Conservation (phyloP, 768 basidiomycete genomes). For the Amanita thiersii region DNA sequence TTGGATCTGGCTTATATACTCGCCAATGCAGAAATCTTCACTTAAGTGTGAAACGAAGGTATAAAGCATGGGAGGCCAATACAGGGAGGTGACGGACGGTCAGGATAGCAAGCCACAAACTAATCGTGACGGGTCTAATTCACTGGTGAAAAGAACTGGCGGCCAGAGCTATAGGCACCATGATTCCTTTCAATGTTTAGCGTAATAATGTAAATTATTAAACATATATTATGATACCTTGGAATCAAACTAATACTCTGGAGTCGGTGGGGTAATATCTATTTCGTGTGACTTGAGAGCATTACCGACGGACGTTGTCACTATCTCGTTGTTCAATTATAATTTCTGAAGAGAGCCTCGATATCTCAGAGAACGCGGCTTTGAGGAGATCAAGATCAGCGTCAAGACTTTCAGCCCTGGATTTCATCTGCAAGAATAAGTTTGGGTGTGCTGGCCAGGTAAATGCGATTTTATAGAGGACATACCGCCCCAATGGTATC, state of each 20-base stretch:
- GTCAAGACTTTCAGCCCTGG: conserved; percentile 79
- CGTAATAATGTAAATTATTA: not conserved
- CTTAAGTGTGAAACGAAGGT: conserved; percentile 24
- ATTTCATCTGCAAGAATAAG: conserved; percentile 74
- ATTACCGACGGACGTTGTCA: not conserved
- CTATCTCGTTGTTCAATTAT: conserved; percentile 32
- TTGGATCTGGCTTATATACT: not conserved
- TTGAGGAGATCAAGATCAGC: conserved; percentile 74
- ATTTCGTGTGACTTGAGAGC: not conserved
- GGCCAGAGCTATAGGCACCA: conserved; percentile 32
- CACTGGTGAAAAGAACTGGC: conserved; percentile 36
- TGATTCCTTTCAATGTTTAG: conserved; percentile 2
- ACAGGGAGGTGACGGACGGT: conserved; percentile 10
- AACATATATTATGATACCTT: not conserved
- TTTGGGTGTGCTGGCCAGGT: not conserved
- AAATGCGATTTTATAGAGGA: not conserved
- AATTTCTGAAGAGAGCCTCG: conserved; percentile 64
- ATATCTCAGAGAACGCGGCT: conserved; percentile 81
- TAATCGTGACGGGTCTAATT: conserved; percentile 29
- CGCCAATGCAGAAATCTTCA: conserved; percentile 15
- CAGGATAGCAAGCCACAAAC: conserved; percentile 20
- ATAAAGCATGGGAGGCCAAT: conserved; percentile 28
- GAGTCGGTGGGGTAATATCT: too few relatives aligned
- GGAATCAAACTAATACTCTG: too few relatives aligned
- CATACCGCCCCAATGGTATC: conserved; percentile 83